Evolutionary conservation across 495 filamentous ascomycete genomes (phyloP), one percentile per base, ranked within the genome.

Genomic region (Podospora comata): DNA sequence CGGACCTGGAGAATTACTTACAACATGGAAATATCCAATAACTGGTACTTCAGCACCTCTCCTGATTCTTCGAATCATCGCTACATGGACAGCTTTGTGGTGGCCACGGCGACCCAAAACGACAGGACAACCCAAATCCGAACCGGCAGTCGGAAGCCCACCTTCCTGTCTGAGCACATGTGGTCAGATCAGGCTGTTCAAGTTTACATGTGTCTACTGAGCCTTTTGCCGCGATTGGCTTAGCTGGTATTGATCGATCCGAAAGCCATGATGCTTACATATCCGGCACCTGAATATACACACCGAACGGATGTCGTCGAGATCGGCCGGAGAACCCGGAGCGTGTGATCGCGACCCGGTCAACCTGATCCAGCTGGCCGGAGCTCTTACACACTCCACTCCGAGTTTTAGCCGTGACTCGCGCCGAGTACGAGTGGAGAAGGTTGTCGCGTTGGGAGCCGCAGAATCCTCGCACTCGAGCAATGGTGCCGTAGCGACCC

Each of bases 321-420:
- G 5, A 16, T 1, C 39, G 39, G 39, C 39, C 39, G 13, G 13
- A 48, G 7, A 48, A 48, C 5, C 9, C 13, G 39, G 39, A 48
- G 39, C 15, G 39, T 16, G 7, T 48, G 39, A 11, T 16, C 39
- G 39, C 0, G 15, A 48, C 15, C 7, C 15, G 39, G 39, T 30
- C 23, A 23, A 26, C 19, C 26, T 20, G 11, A 58, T 20, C 23
- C n/a, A 20, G 55, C 55, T 58, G 55, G 55, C 55, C 55, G 55
- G 55, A 58, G 23, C n/a, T 58, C 55, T 5, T 15, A 3, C 6
- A 18, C 54, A 56, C 16, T 18, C 15, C 54, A 19, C 55, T 26
- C n/a, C 55, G 18, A 4, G 55, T 58, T 58, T 58, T 18, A n/a
- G 55, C 7, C n/a, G 55, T 58, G 55, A 58, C 55, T 58, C 55